Evolutionary conservation across 345 rosid genomes (phyloP), one percentile per base, ranked within the genome.

Genomic region (Rubroshorea leprosula): DNA sequence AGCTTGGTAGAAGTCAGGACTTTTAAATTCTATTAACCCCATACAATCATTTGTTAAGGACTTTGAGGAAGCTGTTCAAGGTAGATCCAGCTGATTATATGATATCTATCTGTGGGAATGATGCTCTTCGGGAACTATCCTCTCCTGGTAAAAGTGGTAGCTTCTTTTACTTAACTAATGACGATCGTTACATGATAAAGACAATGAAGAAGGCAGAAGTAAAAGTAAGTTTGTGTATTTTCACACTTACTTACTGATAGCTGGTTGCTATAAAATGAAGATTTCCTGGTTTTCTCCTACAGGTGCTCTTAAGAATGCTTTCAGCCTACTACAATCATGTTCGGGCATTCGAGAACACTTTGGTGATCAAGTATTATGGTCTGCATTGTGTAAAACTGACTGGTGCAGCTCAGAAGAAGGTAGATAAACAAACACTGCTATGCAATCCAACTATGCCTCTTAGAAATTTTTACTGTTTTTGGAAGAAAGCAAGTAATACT

Each of bases 61-160:
- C 92, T 20, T 76, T 91, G 63, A 85, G 98, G 75, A 91, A 88
- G 72, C 48, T 88, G 73, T 91, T 91, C 77, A 88, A 88, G 68
- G 98, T 91, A 19, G 98, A 91, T 55, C 80, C 98, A 26, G 98
- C 98, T 16, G 98, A 91, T 73, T 91, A 91, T 72, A 91, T 91
- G 98, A 5, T 88, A 52, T 91, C 98, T 0, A 84, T 91, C 6
- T 91, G 98, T 55, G 98, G 98, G 51, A 76, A 91, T 31, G 86
- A 91, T 60, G 98, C 98, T 6, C 98, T 91, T 19, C 72, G 98
- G 16, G 96, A 91, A 64, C 89, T 88, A 49, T 91, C 98, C 5
- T 91, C 98, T 26, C 98, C 98, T 38, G 98, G 98, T 47, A 91
- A 91, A 83, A 91, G 98, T 64, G 98, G 98, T 29, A 91, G 98